phyloP scores from a whole-genome alignment of 176 grass and related monocot species.

The Aegilops longissima region DNA sequence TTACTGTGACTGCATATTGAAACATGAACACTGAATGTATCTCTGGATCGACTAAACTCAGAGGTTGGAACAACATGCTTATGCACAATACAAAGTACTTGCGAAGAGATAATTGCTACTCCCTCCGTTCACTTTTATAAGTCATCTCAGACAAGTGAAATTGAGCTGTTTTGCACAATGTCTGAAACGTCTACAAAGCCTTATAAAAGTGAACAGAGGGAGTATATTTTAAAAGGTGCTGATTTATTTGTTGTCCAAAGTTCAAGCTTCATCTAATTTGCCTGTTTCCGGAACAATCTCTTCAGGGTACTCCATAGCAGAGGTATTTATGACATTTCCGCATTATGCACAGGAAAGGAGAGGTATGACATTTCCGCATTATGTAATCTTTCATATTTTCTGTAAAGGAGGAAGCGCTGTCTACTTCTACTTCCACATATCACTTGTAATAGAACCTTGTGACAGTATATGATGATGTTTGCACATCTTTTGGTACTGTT shows the following conservation, averaged over 20 bases:
- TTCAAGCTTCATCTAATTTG: constrained; percentile 16
- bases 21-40: not conserved
- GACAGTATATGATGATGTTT: not conserved
- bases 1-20: not conserved
- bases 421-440: not conserved
- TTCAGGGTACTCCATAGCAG: constrained; percentile 67
- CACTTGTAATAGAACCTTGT: not conserved
- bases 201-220: no score
- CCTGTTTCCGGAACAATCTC: constrained; percentile 19
- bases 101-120: not conserved
- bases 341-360: constrained; percentile 81
- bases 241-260: constrained; percentile 11
- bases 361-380: constrained; percentile 37
- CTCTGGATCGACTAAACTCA: not conserved
- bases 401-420: not conserved
- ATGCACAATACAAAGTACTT: not conserved
- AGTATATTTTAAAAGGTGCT: not conserved
- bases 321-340: constrained; percentile 91
- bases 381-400: not conserved
- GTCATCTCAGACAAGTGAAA: no score
- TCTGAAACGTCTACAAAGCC: no score
- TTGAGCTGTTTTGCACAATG: no score
- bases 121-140: no score
- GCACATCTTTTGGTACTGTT: constrained; percentile 15
- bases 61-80: not conserved